phyloP scores from a whole-genome alignment of 192 early-diverging fungal genomes.

The Mortierella claussenii region DNA sequence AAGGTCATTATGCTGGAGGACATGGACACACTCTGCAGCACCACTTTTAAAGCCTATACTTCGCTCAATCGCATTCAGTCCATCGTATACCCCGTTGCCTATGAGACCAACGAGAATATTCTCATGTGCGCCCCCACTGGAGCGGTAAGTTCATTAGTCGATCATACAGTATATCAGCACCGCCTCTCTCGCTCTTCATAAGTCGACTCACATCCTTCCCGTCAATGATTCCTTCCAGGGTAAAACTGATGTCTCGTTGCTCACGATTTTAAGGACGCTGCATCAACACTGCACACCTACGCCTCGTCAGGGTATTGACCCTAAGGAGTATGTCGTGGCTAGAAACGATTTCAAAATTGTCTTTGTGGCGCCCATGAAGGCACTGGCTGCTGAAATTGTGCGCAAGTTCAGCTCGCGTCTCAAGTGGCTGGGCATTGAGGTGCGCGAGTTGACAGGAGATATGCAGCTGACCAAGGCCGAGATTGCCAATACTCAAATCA shows the following conservation, averaged over 20 bases:
- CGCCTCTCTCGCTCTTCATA: too few species aligned
- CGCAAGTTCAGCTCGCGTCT: slow-evolving; percentile 90
- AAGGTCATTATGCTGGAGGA: slow-evolving; percentile 68
- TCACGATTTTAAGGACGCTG: slow-evolving; percentile 88
- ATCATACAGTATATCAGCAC: too few species aligned
- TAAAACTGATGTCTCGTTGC: slow-evolving; percentile 97
- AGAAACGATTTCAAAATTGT: slow-evolving; percentile 98
- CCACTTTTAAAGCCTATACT: slow-evolving; percentile 87
- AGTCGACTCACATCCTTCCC: neutral
- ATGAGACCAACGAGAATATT: slow-evolving; percentile 97
- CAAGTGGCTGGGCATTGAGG: slow-evolving; percentile 84
- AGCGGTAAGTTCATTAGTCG: slow-evolving; percentile 67
- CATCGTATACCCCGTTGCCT: slow-evolving; percentile 93
- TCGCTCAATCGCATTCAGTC: slow-evolving; percentile 96
- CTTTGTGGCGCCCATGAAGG: slow-evolving; percentile 99
- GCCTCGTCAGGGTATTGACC: slow-evolving; percentile 55
- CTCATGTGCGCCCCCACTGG: slow-evolving; percentile 98
- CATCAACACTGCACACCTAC: slow-evolving; percentile 75
- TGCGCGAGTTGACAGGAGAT: slow-evolving; percentile 95
- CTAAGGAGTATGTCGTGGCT: slow-evolving; percentile 67
- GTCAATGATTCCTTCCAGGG: slow-evolving; percentile 61
- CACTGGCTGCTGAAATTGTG: slow-evolving; percentile 94
- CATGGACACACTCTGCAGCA: slow-evolving; percentile 80
- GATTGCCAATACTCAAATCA: slow-evolving; percentile 93
- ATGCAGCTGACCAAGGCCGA: slow-evolving; percentile 98